Conservation (phyloP, 2,329 filamentous ascomycete species). For the Tolypocladium endophyticum region DNA sequence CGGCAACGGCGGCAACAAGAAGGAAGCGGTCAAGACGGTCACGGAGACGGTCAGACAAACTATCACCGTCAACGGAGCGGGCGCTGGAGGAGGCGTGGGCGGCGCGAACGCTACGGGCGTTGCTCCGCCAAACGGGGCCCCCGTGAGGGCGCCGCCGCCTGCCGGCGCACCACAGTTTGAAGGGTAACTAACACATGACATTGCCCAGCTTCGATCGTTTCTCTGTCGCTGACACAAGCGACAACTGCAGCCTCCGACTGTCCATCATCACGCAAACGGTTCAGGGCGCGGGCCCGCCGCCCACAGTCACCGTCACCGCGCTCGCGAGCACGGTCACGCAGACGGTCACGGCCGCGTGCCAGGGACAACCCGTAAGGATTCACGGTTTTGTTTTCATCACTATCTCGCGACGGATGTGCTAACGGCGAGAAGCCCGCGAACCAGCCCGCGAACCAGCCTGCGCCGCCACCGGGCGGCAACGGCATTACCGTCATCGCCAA, state of each 20-base stretch:
- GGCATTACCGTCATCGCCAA: neutral
- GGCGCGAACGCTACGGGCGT: neutral
- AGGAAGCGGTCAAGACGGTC: constrained; percentile 1
- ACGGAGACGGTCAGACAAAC: constrained; percentile 6
- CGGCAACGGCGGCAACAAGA: neutral
- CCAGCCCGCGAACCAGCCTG: neutral
- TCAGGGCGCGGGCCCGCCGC: neutral
- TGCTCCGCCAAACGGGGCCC: neutral
- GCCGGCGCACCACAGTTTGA: constrained; percentile 3
- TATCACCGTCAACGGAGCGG: constrained; percentile 4
- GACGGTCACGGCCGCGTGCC: constrained; percentile 3
- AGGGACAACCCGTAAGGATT: neutral
- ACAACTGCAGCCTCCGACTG: neutral
- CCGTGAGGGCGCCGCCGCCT: neutral
- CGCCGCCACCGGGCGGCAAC: neutral
- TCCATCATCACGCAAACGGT: constrained; percentile 8
- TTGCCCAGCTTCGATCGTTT: neutral
- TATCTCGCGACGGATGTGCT: neutral
- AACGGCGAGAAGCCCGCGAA: neutral
- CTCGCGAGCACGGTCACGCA: constrained; percentile 3
- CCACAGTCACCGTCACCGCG: constrained; percentile 8
- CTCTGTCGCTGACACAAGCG: neutral
- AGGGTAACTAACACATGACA: constrained; percentile 7
- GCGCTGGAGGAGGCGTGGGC: neutral
- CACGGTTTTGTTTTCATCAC: neutral